Base-by-base conservation (phyloP, 495 filamentous ascomycete genomes). In the Acidiella bohemica region DNA sequence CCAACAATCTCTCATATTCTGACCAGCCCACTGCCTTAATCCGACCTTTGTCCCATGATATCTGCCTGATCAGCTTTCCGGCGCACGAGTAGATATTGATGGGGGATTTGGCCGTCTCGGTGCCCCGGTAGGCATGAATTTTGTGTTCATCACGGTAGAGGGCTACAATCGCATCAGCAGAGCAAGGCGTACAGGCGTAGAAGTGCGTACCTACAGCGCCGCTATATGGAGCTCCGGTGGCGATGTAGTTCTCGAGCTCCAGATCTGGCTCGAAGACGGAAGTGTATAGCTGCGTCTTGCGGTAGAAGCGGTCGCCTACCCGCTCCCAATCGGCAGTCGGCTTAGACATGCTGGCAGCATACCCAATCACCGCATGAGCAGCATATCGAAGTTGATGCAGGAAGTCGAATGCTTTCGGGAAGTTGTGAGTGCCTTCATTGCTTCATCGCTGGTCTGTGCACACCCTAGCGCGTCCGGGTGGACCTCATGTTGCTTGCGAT, bases 21-120 rank as follows among this genome's bases (percentile, higher is more conserved):
- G 87, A 95, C 90, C 90, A 97, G 14, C 90, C 90, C 13, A 96
- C 68, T 8, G 85, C 86, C 56, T 78, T 78, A 50, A 97, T 84
- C 2, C 78, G 69, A 22, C 84, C 84, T 66, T 87, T 82, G 47
- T 97, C 90, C 84, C 87, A 96, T 67, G 83, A 72, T 44, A 84
- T 75, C 45, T 67, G 67, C 49, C 75, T 68, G 28, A 96, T 81
- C 26, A 81, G 71, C 59, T 81, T 87, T 21, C 92, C 90, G 3
- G 90, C 78, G 55, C 73, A 86, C 57, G 85, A 93, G 64, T 96
- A 94, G 44, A 97, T 74, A 57, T 95, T 86, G 58, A 97, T 90
- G 50, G 76, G 81, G 12, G 84, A 75, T 59, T 87, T 93, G 14
- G 76, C 63, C 5, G 74, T 66, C 54, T 81, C 75, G 2, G 73